Evolutionary conservation across 345 rosid species (phyloP), one percentile per base, ranked within the genome.

Genomic region (Camelina hispida): DNA sequence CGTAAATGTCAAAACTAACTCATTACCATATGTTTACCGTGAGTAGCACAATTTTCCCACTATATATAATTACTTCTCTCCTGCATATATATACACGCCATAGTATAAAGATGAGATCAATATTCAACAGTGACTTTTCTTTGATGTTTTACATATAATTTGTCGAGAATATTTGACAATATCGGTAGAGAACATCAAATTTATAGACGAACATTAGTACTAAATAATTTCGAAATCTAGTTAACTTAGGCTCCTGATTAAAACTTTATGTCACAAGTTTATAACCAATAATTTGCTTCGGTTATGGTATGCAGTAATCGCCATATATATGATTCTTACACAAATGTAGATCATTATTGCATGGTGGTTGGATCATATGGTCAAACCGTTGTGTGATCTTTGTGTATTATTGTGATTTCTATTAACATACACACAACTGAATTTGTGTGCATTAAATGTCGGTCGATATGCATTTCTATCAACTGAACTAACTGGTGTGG

Each of bases 1-100:
- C 79, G 79, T 76, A 62, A 76, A 15, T 30, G 3, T 52, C 5
- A 53, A 52, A 68, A 68, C 56, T 11, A 68, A 68, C 46, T 75
- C 73, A 75, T 23, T 66, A 60, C 79, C 43, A 23, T 18, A 66
- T 25, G 30, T 34, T 30, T 64, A 20, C 20, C 48, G 53, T 38
- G 62, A 59, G 48, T 37, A 66, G 43, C 62, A 72, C 9, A 73
- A 20, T 43, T 32, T 53, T 52, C 54, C 35, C 55, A 7, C 37
- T 28, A 25, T 13, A 28, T 52, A 40, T 52, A 34, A 51, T 52
- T 52, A 28, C 13, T 47, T 16, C 11, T 14, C 7, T 61, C 18
- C 47, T 38, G 22, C 62, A 32, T 37, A 43, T 44, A 17, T 44
- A 69, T 42, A 28, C 43, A 66, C 9, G 13, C 35, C 23, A 66